Conservation (phyloP, 371 early-diverging fungal species). For the Mucor plumbeus region DNA sequence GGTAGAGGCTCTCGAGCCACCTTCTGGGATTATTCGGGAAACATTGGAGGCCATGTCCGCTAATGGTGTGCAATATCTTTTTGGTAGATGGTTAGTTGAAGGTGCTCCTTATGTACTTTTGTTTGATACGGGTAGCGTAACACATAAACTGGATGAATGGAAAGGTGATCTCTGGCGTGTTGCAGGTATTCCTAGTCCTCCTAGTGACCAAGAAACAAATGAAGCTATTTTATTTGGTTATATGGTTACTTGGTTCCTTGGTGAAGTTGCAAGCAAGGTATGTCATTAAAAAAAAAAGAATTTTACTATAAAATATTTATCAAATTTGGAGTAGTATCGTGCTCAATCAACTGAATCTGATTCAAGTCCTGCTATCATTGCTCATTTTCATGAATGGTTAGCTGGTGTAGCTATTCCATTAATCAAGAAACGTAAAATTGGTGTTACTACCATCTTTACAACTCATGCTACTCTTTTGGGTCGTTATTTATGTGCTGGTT, state of each 20-base stretch:
- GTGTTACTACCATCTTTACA: conserved; percentile 94
- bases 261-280: conserved; percentile 71
- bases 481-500: conserved; percentile 95
- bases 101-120: conserved; percentile 93
- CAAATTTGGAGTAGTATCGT: conserved; percentile 48
- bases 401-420: conserved; percentile 93
- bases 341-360: conserved; percentile 44
- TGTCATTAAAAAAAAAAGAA: background rate
- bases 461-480: conserved; percentile 97
- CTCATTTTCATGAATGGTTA: conserved; percentile 98
- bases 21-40: conserved; percentile 67
- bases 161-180: conserved; percentile 92
- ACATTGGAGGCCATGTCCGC: conserved; percentile 73
- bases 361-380: conserved; percentile 80
- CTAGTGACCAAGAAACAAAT: conserved; percentile 91
- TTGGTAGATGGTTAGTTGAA: conserved; percentile 95
- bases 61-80: conserved; percentile 80
- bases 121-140: conserved; percentile 82
- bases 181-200: conserved; percentile 91
- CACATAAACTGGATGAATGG: conserved; percentile 87
- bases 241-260: conserved; percentile 91
- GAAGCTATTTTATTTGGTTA: conserved; percentile 95
- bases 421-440: conserved; percentile 83
- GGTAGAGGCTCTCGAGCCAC: conserved; percentile 84
- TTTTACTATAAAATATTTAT: background rate